A percentile compares a stretch with the other conserved stretches of the same genome.
phyloP scores from a whole-genome alignment of 441 rosid genomes.

The Populus hybrid region DNA sequence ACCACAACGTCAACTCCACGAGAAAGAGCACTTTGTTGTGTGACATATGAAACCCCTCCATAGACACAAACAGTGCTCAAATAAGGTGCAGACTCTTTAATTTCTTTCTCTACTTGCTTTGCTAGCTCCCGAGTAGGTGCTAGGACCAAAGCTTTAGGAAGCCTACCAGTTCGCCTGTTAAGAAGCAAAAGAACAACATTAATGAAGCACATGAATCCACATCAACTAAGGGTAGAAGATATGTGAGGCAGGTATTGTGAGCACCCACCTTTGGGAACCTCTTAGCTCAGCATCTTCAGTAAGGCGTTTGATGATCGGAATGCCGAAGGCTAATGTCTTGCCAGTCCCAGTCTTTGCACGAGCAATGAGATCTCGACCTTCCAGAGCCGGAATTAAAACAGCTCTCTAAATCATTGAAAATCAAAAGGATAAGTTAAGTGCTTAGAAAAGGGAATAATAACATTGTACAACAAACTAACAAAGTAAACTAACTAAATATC shows the following conservation, averaged over 20 bases:
- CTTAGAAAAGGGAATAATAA: neutral
- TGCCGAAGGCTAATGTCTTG: slow-evolving; percentile 95
- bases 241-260: neutral
- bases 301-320: slow-evolving; percentile 78
- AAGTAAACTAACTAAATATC: neutral
- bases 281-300: slow-evolving; percentile 52
- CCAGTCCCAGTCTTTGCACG: slow-evolving; percentile 99
- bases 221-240: neutral
- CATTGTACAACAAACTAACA: neutral
- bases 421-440: neutral
- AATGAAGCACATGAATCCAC: neutral
- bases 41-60: slow-evolving; percentile 91
- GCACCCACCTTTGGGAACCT: slow-evolving; percentile 71
- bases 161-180: slow-evolving; percentile 60
- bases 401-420: slow-evolving; percentile 58
- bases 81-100: slow-evolving; percentile 44
- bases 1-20: slow-evolving; percentile 98
- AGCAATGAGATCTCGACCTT: slow-evolving; percentile 91
- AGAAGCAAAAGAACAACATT: slow-evolving; percentile 20
- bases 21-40: slow-evolving; percentile 76
- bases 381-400: slow-evolving; percentile 76
- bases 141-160: slow-evolving; percentile 73
- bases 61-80: slow-evolving; percentile 86
- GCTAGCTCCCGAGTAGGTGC: slow-evolving; percentile 96
- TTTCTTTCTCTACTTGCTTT: slow-evolving; percentile 74